phyloP scores from a whole-genome alignment of 192 early-diverging fungal species.

The Entomortierella parvispora region DNA sequence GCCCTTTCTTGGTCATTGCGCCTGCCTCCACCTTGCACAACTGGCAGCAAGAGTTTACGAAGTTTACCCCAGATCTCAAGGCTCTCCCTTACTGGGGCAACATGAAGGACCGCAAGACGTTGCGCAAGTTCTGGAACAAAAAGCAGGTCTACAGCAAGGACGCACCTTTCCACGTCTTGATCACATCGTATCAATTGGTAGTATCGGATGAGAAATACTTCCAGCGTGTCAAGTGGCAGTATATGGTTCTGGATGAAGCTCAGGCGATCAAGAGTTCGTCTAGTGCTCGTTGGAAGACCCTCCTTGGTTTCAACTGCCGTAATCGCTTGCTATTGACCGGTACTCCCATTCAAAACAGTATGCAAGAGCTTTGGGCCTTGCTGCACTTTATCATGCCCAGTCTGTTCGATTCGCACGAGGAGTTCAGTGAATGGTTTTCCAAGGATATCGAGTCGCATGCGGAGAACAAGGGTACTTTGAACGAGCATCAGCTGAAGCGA shows the following conservation, averaged over 20 bases:
- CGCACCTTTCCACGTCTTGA: slow-evolving; percentile 87
- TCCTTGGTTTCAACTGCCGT: slow-evolving; percentile 86
- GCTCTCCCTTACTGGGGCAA: slow-evolving; percentile 90
- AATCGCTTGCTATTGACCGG: slow-evolving; percentile 90
- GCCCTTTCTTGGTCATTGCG: slow-evolving; percentile 90
- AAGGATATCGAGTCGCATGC: slow-evolving; percentile 92
- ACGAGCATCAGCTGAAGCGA: slow-evolving; percentile 85
- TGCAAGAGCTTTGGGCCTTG: slow-evolving; percentile 95
- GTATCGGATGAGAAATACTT: slow-evolving; percentile 86
- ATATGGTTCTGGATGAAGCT: slow-evolving; percentile 95
- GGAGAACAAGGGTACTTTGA: slow-evolving; percentile 81
- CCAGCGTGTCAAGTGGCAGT: slow-evolving; percentile 91
- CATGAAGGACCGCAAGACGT: slow-evolving; percentile 80
- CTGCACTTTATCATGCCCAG: slow-evolving; percentile 97
- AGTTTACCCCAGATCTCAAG: slow-evolving; percentile 84
- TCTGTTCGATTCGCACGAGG: slow-evolving; percentile 91
- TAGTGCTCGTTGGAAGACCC: slow-evolving; percentile 86
- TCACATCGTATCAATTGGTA: slow-evolving; percentile 89
- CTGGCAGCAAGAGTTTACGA: slow-evolving; percentile 90
- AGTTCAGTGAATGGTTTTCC: slow-evolving; percentile 95
- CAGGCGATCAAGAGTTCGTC: slow-evolving; percentile 95
- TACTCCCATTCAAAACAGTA: slow-evolving; percentile 94
- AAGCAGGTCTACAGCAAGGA: slow-evolving; percentile 79
- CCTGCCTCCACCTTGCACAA: slow-evolving; percentile 92
- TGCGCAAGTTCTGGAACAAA: slow-evolving; percentile 84